These are phyloP conservation scores for Ceratocystis huliohia DNA, from an alignment of 2,329 filamentous ascomycete genomes.

Conservation along the genomic window DNA sequence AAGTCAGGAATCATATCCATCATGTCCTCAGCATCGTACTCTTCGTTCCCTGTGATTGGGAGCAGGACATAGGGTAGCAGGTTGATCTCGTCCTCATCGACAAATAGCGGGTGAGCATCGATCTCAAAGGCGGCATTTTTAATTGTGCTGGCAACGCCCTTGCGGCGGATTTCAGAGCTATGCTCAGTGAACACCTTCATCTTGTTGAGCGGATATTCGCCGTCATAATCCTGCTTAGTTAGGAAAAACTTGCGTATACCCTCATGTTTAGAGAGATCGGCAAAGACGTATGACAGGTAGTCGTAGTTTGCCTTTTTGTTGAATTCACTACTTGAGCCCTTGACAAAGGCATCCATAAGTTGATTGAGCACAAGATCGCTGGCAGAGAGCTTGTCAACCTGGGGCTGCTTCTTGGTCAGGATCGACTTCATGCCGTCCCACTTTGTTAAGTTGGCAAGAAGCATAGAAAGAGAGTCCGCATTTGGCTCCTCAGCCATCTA, in stretches of 20 bases:
- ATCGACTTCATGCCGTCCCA: slow-evolving; percentile 59
- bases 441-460: slow-evolving; percentile 85
- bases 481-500: slow-evolving; percentile 64
- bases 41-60: slow-evolving; percentile 76
- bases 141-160: slow-evolving; percentile 90
- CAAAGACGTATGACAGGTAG: slow-evolving; percentile 88
- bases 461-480: slow-evolving; percentile 76
- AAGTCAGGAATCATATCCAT: slow-evolving; percentile 79
- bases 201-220: slow-evolving; percentile 79
- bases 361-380: slow-evolving; percentile 73
- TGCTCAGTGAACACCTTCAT: slow-evolving; percentile 92
- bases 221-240: slow-evolving; percentile 60
- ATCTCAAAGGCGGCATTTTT: slow-evolving; percentile 88
- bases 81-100: slow-evolving; percentile 61
- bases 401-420: slow-evolving; percentile 51
- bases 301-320: slow-evolving; percentile 82
- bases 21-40: slow-evolving; percentile 76
- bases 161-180: slow-evolving; percentile 65
- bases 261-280: slow-evolving; percentile 74
- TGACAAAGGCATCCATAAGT: slow-evolving; percentile 90
- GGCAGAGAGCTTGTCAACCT: slow-evolving; percentile 57
- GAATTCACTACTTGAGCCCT: slow-evolving; percentile 67
- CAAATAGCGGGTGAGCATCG: slow-evolving; percentile 54
- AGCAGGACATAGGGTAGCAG: slow-evolving; percentile 80
- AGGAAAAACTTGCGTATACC: slow-evolving; percentile 66